Base-by-base conservation (phyloP, 176 grass and related monocot species). In the Alloteropsis semialata region DNA sequence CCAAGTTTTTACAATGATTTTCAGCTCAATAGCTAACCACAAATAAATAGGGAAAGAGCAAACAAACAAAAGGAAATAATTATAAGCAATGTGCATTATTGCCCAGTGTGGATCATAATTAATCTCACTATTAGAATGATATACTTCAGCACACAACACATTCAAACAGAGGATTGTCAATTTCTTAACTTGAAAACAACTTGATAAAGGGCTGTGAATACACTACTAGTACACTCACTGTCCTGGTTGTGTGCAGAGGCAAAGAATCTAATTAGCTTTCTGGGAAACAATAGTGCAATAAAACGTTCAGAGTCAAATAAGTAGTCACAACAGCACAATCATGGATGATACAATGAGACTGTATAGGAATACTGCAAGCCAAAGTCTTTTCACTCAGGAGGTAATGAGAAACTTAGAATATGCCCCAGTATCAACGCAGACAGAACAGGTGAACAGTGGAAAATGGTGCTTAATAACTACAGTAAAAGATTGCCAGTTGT, bases 311-410 rank as follows among this genome's bases (percentile, higher is more conserved):
- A 57, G 0, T 16, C 27, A 78, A 46, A 46, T 19, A 64, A 16
- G 17, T 24, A 64, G 42, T 79, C 60, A 79, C 56, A 77, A 78
- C 21, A 78, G 46, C 69, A 76, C 8, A 60, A 61, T 41, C 28
- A 76, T 57, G 6, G 46, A 8, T 50, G 32, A 70, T 14, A 65
- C 10, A 55, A 38, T 54, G 29, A 43, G 6, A 43, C 53, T 28
- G 76, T 8, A 85, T 14, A 22, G 67, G 24, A 62, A 78, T 72
- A 72, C 25, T 8, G 6, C 30, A 18, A 57, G 15, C 37, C 57
- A 55, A 29, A 38, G 54, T 19, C 4, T 25, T 64, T 50, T 33
- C 21, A 10, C 8, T 3, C 8, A 57, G 44, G 37, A 64, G 36
- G 56, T 19, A 17, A 51, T 9, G 29, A 65, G 12, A 73, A 51